phyloP scores from a whole-genome alignment of 2,329 filamentous ascomycete genomes.

The Aureobasidium zeae region DNA sequence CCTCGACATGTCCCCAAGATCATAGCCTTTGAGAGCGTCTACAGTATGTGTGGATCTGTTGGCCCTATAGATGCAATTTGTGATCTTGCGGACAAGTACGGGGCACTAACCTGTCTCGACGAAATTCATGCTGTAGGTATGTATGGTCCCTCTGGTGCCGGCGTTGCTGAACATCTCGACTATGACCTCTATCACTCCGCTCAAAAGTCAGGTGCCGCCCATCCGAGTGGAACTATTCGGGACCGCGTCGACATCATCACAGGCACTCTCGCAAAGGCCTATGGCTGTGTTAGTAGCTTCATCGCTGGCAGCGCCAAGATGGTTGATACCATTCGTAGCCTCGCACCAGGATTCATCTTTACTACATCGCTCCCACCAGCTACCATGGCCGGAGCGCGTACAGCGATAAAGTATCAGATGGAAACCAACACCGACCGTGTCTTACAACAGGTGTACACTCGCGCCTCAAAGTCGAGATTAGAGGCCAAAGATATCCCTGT shows the following conservation, averaged over 20 bases:
- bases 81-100: slow-evolving; percentile 94
- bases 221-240: slow-evolving; percentile 90
- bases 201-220: too few species aligned
- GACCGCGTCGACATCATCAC: slow-evolving; percentile 97
- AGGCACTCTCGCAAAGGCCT: slow-evolving; percentile 92
- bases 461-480: slow-evolving; percentile 80
- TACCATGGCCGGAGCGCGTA: slow-evolving; percentile 87
- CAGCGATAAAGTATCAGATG: slow-evolving; percentile 91
- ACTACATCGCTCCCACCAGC: slow-evolving; percentile 93
- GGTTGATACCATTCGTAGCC: slow-evolving; percentile 85
- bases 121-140: slow-evolving; percentile 99
- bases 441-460: slow-evolving; percentile 92
- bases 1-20: slow-evolving; percentile 86
- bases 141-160: slow-evolving; percentile 93
- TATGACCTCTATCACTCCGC: too few species aligned
- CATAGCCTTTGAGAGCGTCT: slow-evolving; percentile 96
- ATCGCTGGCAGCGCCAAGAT: slow-evolving; percentile 82
- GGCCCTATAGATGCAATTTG: slow-evolving; percentile 94
- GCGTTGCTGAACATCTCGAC: slow-evolving; percentile 94
- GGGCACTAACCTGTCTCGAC: slow-evolving; percentile 92
- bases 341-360: slow-evolving; percentile 97
- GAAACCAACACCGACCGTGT: slow-evolving; percentile 73
- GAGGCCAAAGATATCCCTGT: slow-evolving; percentile 78
- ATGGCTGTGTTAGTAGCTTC: slow-evolving; percentile 95
- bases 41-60: slow-evolving; percentile 98